Evolutionary conservation across 257 asterid genomes (phyloP).

Genomic region (Fraxinus americana): DNA sequence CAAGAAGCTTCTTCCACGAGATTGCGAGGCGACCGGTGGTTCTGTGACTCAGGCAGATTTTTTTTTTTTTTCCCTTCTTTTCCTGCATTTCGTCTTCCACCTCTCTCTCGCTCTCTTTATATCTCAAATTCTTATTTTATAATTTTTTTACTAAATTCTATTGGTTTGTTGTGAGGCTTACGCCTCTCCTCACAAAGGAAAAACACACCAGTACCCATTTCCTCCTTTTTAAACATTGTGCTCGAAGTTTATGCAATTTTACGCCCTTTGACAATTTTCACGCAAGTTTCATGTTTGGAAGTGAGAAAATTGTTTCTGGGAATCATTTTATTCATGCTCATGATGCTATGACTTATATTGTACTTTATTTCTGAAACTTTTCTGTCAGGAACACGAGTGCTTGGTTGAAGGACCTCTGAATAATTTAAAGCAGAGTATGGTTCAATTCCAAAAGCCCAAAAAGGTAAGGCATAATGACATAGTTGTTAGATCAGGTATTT

Average conservation of each 20-base stretch:
- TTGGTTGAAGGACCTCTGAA: constrained; percentile 98
- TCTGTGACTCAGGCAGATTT: no score
- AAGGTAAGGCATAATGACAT: constrained; percentile 49
- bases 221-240: no score
- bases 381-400: constrained; percentile 87
- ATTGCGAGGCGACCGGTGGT: no score
- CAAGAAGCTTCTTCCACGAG: no score
- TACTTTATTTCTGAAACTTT: constrained; percentile 17
- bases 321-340: not conserved
- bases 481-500: constrained; percentile 8
- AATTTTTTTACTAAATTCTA: no score
- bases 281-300: not conserved
- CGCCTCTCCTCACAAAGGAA: no score
- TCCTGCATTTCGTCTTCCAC: no score
- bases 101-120: no score
- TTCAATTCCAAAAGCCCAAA: constrained; percentile 97
- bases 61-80: no score
- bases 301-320: not conserved
- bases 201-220: no score
- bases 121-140: no score
- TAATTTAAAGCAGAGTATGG: constrained; percentile 98
- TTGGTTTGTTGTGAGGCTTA: no score
- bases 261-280: constrained; percentile 5
- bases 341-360: not conserved
- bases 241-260: constrained; percentile 14